phyloP scores from a whole-genome alignment of 495 filamentous ascomycete genomes.

The Patellaria atrata region DNA sequence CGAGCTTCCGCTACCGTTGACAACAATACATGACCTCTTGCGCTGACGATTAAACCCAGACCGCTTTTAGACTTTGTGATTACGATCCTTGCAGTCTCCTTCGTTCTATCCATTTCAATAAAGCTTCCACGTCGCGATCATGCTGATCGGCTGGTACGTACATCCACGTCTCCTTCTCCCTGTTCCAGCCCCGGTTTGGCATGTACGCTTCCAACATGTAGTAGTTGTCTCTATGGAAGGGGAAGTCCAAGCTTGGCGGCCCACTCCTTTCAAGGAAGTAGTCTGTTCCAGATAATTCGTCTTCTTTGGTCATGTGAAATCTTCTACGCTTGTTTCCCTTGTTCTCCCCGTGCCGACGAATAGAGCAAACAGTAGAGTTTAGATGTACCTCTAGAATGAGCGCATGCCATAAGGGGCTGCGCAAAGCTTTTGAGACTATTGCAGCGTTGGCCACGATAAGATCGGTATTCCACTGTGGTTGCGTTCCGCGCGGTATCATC shows the following conservation, averaged over 20 bases:
- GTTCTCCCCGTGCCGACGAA: slow-evolving; percentile 34
- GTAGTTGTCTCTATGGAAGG: slow-evolving; percentile 38
- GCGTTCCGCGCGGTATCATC: slow-evolving; percentile 31
- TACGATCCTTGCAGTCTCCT: background rate
- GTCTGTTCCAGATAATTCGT: slow-evolving; percentile 31
- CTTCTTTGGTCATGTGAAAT: slow-evolving; percentile 35
- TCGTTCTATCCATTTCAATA: slow-evolving; percentile 8
- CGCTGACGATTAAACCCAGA: too few relatives aligned
- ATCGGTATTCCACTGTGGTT: slow-evolving; percentile 32
- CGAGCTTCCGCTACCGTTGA: too few relatives aligned
- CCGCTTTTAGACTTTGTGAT: too few relatives aligned
- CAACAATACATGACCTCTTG: too few relatives aligned
- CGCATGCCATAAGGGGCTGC: slow-evolving; percentile 33
- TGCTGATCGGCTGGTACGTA: slow-evolving; percentile 33
- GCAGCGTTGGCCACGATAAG: slow-evolving; percentile 28
- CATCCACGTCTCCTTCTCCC: slow-evolving; percentile 26
- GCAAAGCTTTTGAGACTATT: slow-evolving; percentile 30
- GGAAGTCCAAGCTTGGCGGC: slow-evolving; percentile 34
- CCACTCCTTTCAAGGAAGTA: slow-evolving; percentile 34
- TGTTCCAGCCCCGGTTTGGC: slow-evolving; percentile 33
- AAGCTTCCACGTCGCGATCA: slow-evolving; percentile 27
- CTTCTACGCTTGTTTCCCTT: slow-evolving; percentile 32
- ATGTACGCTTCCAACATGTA: slow-evolving; percentile 37
- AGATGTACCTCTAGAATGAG: slow-evolving; percentile 38
- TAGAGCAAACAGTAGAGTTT: slow-evolving; percentile 33